Evolutionary conservation across 1,284 basidiomycete genomes (phyloP).

Genomic region (Rhodotorula sp.): DNA sequence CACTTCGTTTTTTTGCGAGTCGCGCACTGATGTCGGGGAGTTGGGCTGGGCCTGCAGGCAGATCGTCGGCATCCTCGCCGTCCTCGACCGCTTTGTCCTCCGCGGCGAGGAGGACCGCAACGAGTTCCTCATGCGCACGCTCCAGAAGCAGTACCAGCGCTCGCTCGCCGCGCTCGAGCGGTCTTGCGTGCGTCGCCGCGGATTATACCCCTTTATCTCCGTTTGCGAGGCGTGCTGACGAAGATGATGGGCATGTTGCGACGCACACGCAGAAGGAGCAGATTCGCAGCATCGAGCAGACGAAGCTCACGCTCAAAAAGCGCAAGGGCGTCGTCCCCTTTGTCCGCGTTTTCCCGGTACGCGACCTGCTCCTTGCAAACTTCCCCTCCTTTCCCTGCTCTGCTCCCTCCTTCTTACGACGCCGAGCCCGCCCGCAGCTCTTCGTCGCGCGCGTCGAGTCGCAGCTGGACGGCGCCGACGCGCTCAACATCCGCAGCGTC

Average conservation of each 20-base stretch:
- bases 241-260: conserved; percentile 13
- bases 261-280: conserved; percentile 61
- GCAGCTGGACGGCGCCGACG: conserved; percentile 77
- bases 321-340: conserved; percentile 91
- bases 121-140: conserved; percentile 68
- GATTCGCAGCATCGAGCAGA: conserved; percentile 84
- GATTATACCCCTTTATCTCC: not conserved
- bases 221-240: not conserved
- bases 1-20: too few relatives aligned
- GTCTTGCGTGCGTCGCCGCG: conserved; percentile 24
- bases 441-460: conserved; percentile 82
- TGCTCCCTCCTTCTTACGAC: not conserved
- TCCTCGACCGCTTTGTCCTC: conserved; percentile 73
- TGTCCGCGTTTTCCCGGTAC: conserved; percentile 82
- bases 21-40: not conserved
- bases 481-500: conserved; percentile 71
- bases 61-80: conserved; percentile 78
- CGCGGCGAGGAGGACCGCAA: conserved; percentile 79
- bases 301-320: conserved; percentile 87
- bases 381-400: not conserved
- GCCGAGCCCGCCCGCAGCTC: conserved; percentile 42
- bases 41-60: conserved; percentile 59
- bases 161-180: conserved; percentile 31
- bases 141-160: conserved; percentile 79
- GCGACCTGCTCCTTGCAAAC: conserved; percentile 36